A percentile compares a stretch with the other conserved stretches of the same genome.
Evolutionary conservation across 192 early-diverging fungal genomes (phyloP).

Genomic region (Podila minutissima): DNA sequence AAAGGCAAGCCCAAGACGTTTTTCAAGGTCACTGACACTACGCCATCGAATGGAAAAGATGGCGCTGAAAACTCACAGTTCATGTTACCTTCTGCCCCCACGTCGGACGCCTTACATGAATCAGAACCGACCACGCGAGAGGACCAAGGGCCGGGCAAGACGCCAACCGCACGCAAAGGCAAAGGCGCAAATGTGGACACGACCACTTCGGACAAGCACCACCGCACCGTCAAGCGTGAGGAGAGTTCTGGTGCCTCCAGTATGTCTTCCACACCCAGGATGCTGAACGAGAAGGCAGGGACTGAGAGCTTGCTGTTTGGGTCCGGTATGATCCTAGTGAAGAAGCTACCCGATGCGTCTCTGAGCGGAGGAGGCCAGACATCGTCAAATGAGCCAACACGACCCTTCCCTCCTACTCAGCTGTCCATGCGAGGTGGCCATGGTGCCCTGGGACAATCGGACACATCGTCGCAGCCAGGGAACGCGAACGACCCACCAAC

Average conservation of each 20-base stretch:
- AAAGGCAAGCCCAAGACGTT: conserved; percentile 10
- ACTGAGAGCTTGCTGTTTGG: conserved; percentile 33
- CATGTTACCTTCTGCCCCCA: too few species aligned
- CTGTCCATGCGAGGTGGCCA: conserved; percentile 1
- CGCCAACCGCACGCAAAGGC: neutral
- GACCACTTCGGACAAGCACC: neutral
- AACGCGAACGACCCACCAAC: neutral
- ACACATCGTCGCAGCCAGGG: neutral
- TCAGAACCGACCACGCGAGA: neutral
- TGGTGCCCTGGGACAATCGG: neutral
- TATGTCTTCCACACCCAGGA: neutral
- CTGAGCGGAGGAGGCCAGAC: neutral
- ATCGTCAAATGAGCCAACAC: neutral
- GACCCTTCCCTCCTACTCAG: neutral
- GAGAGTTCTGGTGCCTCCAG: neutral
- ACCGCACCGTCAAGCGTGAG: neutral
- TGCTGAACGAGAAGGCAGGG: neutral
- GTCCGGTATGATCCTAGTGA: conserved; percentile 34
- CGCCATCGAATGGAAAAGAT: neutral
- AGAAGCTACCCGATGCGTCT: conserved; percentile 18
- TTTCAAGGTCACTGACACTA: neutral
- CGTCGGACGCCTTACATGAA: too few species aligned
- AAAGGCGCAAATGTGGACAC: neutral
- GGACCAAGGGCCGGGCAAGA: neutral
- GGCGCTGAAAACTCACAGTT: too few species aligned